Evolutionary conservation across 306 rosid species (phyloP).

Genomic region (Cicer arietinum): DNA sequence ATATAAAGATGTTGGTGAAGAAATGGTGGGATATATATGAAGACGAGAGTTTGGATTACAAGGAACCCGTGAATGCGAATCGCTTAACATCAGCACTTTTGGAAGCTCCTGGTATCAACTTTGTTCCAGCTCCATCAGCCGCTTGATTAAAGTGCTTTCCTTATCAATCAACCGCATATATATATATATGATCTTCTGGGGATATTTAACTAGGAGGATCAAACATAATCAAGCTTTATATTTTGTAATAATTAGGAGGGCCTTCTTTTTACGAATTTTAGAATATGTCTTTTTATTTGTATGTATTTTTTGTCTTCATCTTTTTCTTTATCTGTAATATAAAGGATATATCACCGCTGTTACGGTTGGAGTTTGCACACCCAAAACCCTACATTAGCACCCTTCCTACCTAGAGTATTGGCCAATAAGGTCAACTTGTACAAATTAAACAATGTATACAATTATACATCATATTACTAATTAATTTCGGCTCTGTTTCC

Average conservation of each 20-base stretch:
- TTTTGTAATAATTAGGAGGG: neutral
- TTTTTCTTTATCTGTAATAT: no score
- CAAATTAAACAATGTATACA: no score
- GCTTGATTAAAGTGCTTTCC: constrained; percentile 45
- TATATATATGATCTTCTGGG: neutral
- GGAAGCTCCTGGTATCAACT: constrained; percentile 44
- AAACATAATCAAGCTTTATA: neutral
- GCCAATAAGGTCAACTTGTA: no score
- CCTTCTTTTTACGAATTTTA: no score
- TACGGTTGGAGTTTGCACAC: no score
- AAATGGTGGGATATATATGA: constrained; percentile 85
- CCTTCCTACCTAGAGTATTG: no score
- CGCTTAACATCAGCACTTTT: constrained; percentile 40
- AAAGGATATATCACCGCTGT: no score
- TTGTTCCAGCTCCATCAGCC: constrained; percentile 57
- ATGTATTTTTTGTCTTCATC: no score
- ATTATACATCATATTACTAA: no score
- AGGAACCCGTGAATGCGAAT: constrained; percentile 28
- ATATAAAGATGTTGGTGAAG: constrained; percentile 74
- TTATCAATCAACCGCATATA: neutral
- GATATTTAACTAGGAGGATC: neutral
- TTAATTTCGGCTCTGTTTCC: no score
- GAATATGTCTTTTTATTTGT: no score
- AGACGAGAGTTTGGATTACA: constrained; percentile 70
- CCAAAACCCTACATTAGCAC: no score